Base-by-base conservation (phyloP, 1,284 basidiomycete species). In the Vanrija sp. region DNA sequence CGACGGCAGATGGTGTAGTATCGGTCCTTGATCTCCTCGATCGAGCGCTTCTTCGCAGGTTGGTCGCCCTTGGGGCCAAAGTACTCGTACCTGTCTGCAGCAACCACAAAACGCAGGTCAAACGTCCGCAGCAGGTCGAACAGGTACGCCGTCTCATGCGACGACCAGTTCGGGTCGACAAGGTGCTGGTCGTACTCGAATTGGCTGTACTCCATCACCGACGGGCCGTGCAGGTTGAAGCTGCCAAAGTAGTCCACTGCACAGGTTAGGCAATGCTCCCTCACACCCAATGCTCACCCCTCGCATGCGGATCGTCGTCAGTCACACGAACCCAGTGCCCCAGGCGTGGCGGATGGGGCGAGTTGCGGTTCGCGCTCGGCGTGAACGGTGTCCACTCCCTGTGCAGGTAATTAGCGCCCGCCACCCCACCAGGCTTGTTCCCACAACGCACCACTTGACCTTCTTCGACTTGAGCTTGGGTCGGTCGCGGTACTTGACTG, bases 1-100 rank as follows among this genome's bases (percentile, higher is more conserved):
- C 89, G 88, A 34, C 95, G 84, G 71, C 92, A 96, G 21, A 96
- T 88, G 51, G 89, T 86, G 70, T 89, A 98, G 72, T 98, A 98
- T 38, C 96, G 81, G 60, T 92, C 89, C 79, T 98, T 98, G 67
- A 99, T 78, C 60, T 97, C 94, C 80, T 93, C 90, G 46, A 93
- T 80, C 3, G 83, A 81, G 18, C 89, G 82, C 16, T 69, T 61
- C 46, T 76, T 72, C 7, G 82, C 48, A 4, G 56, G 39, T 3
- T 29, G 61, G 3, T 51, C 49, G 1, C 61, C 65, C 29, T 63
- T 52, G 8, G 57, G 28, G 1, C 59, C 62, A 26, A 54, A 52
- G 63, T 78, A 91, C 10, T 89, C 86, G 74, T 96, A 98, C 28
- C 96, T 84, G 74, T 98, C 96, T 55, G 88, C 82, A 12, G 95